Percentiles rank a stretch among this genome's conserved stretches.
Conservation (phyloP, 176 grass and related monocot genomes). For the Areca catechu region DNA sequence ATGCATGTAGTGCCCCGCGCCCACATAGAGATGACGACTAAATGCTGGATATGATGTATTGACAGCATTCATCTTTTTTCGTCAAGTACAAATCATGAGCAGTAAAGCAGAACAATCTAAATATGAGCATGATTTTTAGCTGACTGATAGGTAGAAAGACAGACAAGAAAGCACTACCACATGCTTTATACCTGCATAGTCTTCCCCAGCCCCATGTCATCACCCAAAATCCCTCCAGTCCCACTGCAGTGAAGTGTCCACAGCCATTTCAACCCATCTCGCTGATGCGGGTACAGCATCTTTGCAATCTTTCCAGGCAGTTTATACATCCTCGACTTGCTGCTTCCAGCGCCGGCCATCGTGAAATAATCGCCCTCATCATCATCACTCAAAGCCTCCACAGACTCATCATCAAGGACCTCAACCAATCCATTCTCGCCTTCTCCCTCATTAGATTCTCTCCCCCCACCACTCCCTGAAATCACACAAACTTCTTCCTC, state of each 20-base stretch:
- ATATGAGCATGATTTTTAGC: no score
- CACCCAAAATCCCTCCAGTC: constrained; percentile 73
- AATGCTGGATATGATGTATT: no score
- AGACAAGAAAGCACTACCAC: neutral
- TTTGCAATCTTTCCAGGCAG: constrained; percentile 37
- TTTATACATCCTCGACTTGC: constrained; percentile 34
- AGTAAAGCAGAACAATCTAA: no score
- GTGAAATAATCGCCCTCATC: constrained; percentile 41
- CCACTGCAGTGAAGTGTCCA: constrained; percentile 65
- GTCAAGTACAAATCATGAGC: no score
- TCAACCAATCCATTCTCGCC: constrained; percentile 23
- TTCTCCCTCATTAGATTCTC: neutral
- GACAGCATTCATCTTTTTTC: no score
- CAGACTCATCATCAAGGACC: constrained; percentile 2
- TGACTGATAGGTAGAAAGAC: no score
- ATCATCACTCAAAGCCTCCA: constrained; percentile 2
- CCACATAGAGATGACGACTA: no score
- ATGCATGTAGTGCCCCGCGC: no score
- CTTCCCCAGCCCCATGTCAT: constrained; percentile 98
- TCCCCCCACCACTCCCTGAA: neutral
- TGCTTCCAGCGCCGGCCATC: constrained; percentile 34
- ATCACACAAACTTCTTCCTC: constrained; percentile 5
- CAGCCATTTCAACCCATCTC: constrained; percentile 67
- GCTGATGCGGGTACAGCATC: constrained; percentile 66
- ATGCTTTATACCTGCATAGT: constrained; percentile 61